Percentiles rank a stretch among this genome's conserved stretches.
phyloP scores from a whole-genome alignment of 1,284 basidiomycete genomes.

The Ustilago shanxiensis region DNA sequence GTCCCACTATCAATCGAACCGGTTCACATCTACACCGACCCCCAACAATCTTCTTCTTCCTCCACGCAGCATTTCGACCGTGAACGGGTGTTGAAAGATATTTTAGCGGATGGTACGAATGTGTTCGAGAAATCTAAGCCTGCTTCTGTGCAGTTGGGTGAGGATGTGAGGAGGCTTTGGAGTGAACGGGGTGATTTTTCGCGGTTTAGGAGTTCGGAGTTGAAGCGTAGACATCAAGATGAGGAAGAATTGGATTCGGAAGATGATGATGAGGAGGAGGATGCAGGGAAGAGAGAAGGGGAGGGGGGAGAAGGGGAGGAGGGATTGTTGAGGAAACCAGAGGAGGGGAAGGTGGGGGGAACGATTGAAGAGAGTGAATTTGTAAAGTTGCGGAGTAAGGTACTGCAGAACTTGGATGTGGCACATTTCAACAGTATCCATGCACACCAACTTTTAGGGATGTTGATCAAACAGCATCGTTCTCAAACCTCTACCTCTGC shows the following conservation, averaged over 20 bases:
- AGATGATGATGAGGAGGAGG: slow-evolving; percentile 18
- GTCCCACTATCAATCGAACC: slow-evolving; percentile 30
- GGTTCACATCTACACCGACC: slow-evolving; percentile 40
- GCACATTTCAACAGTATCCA: slow-evolving; percentile 61
- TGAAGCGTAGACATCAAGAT: background rate
- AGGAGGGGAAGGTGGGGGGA: slow-evolving; percentile 22
- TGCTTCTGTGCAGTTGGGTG: slow-evolving; percentile 16
- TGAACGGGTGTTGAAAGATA: slow-evolving; percentile 30
- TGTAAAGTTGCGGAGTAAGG: slow-evolving; percentile 42
- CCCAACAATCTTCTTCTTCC: slow-evolving; percentile 2
- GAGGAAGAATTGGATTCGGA: too few species aligned
- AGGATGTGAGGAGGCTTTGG: slow-evolving; percentile 55
- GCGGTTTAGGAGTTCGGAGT: slow-evolving; percentile 23
- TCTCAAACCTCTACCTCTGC: background rate
- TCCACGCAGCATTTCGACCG: slow-evolving; percentile 24
- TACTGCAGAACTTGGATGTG: slow-evolving; percentile 53
- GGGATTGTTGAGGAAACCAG: slow-evolving; percentile 9
- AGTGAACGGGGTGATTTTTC: slow-evolving; percentile 63
- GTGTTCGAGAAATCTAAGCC: slow-evolving; percentile 22
- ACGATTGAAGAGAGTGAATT: slow-evolving; percentile 60
- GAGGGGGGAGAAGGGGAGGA: slow-evolving; percentile 4
- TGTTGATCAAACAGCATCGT: slow-evolving; percentile 53
- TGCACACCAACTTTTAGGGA: slow-evolving; percentile 58
- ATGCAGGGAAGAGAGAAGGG: background rate
- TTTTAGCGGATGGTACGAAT: slow-evolving; percentile 28